Conservation (phyloP, 176 grass and related monocot genomes). For the Areca catechu region DNA sequence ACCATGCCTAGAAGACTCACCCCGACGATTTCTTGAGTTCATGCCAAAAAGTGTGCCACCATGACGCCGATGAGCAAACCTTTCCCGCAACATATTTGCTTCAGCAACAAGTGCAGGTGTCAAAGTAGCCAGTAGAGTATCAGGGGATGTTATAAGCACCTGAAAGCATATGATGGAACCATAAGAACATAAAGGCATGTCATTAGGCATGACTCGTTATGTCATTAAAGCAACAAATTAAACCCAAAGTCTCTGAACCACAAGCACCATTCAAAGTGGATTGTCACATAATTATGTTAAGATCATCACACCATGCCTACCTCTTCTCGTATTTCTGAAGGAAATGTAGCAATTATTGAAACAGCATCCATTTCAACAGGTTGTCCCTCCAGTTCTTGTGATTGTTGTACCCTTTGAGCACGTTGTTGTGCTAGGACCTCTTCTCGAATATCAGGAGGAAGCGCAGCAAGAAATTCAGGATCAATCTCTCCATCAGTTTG, state of each 20-base stretch:
- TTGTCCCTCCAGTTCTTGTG: constrained; percentile 91
- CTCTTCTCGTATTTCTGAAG: constrained; percentile 96
- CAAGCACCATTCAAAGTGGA: neutral
- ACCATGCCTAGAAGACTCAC: constrained; percentile 68
- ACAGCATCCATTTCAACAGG: constrained; percentile 98
- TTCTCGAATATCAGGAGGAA: constrained; percentile 94
- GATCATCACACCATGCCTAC: constrained; percentile 16
- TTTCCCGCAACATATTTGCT: constrained; percentile 96
- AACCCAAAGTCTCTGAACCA: too few relatives aligned
- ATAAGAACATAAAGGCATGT: too few relatives aligned
- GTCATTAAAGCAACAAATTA: too few relatives aligned
- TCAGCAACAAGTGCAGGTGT: constrained; percentile 95
- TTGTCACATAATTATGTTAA: neutral
- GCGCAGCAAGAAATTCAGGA: constrained; percentile 98
- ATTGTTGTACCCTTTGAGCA: constrained; percentile 72
- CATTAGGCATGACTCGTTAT: too few relatives aligned
- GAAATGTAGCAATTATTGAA: constrained; percentile 97
- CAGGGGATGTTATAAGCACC: constrained; percentile 95
- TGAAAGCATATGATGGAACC: constrained; percentile 17
- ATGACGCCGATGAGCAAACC: constrained; percentile 87
- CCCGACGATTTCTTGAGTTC: constrained; percentile 74
- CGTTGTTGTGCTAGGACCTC: constrained; percentile 94
- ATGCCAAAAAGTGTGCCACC: constrained; percentile 71
- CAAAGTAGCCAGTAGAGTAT: constrained; percentile 90
- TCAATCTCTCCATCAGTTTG: constrained; percentile 88